These are phyloP conservation scores for Aspergillus pseudoterreus DNA, from an alignment of 2,329 filamentous ascomycete species.

Conservation along the genomic window DNA sequence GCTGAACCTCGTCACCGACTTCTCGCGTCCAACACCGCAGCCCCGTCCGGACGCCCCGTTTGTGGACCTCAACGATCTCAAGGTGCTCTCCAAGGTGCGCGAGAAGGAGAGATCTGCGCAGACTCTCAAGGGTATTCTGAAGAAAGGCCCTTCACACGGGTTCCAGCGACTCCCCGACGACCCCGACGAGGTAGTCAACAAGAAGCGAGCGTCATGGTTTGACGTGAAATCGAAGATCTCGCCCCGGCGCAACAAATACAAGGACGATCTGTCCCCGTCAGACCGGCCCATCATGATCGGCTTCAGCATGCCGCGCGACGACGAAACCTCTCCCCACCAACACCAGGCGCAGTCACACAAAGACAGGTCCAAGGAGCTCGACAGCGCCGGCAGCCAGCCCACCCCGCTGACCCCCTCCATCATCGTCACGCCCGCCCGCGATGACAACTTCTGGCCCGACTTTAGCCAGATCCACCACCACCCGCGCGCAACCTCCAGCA, in stretches of 20 bases:
- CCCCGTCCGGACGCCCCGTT: conserved; percentile 19
- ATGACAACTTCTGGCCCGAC: conserved; percentile 35
- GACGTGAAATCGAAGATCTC: conserved; percentile 12
- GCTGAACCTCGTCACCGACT: conserved; percentile 43
- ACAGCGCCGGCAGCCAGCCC: conserved; percentile 25
- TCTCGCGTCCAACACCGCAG: conserved; percentile 21
- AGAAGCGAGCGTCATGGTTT: conserved; percentile 14
- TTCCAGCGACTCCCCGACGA: conserved; percentile 21
- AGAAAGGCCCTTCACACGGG: conserved; percentile 17
- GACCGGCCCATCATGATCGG: conserved; percentile 47
- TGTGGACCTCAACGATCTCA: conserved; percentile 38
- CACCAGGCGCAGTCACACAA: conserved; percentile 10
- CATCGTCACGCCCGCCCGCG: conserved; percentile 43
- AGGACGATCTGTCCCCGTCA: conserved; percentile 40
- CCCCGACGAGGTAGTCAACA: neutral
- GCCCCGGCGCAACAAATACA: conserved; percentile 21
- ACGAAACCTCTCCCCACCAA: conserved; percentile 6
- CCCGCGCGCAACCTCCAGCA: conserved; percentile 38
- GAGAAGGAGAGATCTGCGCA: conserved; percentile 29
- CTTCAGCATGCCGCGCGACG: conserved; percentile 36
- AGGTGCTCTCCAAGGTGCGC: conserved; percentile 29
- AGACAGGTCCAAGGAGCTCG: conserved; percentile 20
- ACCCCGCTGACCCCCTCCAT: conserved; percentile 45
- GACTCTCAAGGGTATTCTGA: conserved; percentile 18
- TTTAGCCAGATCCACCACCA: conserved; percentile 21